These are phyloP conservation scores for Sporodiniella umbellata DNA, from an alignment of 371 early-diverging fungal species.

Conservation along the genomic window DNA sequence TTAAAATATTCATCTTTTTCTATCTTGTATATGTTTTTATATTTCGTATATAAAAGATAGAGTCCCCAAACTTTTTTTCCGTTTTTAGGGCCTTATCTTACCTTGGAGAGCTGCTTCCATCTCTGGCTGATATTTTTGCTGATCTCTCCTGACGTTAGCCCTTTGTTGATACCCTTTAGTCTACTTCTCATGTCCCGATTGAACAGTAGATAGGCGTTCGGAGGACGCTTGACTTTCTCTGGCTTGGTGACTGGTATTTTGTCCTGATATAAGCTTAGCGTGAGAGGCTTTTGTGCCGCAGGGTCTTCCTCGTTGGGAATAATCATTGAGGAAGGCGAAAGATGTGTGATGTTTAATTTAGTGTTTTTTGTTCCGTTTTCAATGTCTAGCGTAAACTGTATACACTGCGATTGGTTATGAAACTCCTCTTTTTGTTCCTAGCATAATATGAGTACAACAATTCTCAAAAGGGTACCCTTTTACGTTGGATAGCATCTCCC, in stretches of 20 bases:
- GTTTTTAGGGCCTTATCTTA: no score
- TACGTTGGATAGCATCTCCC: conserved; percentile 13
- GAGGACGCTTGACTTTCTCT: conserved; percentile 53
- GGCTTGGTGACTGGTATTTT: conserved; percentile 10
- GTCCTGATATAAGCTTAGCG: background rate
- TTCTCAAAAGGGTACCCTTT: no score
- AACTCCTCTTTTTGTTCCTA: conserved; percentile 21
- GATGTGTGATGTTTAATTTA: conserved; percentile 1
- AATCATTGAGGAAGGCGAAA: conserved; percentile 15
- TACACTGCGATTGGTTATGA: conserved; percentile 18
- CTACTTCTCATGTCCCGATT: conserved; percentile 63
- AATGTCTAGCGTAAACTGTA: conserved; percentile 21
- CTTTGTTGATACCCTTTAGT: conserved; percentile 50
- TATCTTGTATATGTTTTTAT: conserved; percentile 15
- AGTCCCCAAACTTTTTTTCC: background rate
- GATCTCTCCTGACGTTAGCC: conserved; percentile 57
- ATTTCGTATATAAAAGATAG: background rate
- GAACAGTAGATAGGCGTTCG: conserved; percentile 64
- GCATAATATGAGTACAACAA: background rate
- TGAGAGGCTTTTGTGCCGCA: background rate
- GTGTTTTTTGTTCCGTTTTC: conserved; percentile 6
- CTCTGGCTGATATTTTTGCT: conserved; percentile 54
- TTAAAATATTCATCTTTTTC: conserved; percentile 35
- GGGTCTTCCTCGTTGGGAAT: conserved; percentile 20
- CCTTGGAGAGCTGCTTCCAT: conserved; percentile 47